Conservation (phyloP, 805 yeast genomes). For the Candida hispaniensis region DNA sequence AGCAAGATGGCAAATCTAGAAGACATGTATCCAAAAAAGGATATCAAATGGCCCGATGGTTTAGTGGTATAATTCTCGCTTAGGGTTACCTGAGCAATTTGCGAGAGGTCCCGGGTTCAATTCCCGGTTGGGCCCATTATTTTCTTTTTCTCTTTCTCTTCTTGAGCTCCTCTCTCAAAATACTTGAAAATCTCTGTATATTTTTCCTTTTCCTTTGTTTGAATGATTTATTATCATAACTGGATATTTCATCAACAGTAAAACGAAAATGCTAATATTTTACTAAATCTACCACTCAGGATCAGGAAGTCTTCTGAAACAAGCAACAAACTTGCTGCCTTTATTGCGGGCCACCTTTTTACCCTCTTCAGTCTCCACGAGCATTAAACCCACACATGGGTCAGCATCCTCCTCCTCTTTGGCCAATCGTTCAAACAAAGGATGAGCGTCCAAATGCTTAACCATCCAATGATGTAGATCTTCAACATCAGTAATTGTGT, state of each 20-base stretch:
- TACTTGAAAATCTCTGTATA: not conserved
- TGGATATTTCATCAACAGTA: not conserved
- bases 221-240: not conserved
- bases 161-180: not conserved
- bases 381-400: conserved; percentile 77
- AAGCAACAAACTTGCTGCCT: conserved; percentile 81
- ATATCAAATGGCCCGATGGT: too few species aligned
- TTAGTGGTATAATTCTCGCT: too few species aligned
- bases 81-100: too few species aligned
- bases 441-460: conserved; percentile 79
- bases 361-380: conserved; percentile 93
- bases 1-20: too few species aligned
- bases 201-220: not conserved
- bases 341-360: conserved; percentile 87
- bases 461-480: conserved; percentile 97
- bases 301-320: conserved; percentile 51
- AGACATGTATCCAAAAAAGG: too few species aligned
- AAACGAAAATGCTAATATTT: too few species aligned
- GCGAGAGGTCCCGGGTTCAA: too few species aligned
- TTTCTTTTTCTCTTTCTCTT: too few species aligned
- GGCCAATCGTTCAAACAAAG: conserved; percentile 71
- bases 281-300: conserved; percentile 18
- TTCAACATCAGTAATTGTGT: conserved; percentile 91
- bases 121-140: too few species aligned
- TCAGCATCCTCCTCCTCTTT: conserved; percentile 74